A percentile compares a stretch with the other conserved stretches of the same genome.
These are phyloP conservation scores for Rutstroemia sydowiana DNA, from an alignment of 2,329 filamentous ascomycete species.

Conservation along the genomic window DNA sequence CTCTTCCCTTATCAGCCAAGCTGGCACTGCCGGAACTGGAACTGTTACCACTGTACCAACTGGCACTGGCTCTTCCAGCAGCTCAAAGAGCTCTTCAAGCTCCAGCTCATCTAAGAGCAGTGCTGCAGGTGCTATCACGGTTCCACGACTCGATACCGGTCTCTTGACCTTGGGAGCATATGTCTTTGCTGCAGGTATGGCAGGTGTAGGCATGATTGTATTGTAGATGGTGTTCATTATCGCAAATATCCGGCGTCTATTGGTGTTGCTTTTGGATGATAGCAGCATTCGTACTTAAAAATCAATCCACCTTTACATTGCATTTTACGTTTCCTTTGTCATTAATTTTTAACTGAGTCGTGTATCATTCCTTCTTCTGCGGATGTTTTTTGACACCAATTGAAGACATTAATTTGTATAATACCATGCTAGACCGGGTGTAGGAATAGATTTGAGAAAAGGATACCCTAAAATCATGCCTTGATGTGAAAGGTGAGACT, in stretches of 20 bases:
- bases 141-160: constrained; percentile 39
- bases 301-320: background rate
- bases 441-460: background rate
- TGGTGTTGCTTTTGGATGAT: constrained; percentile 1
- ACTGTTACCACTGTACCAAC: constrained; percentile 43
- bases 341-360: background rate
- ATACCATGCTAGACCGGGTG: constrained; percentile 1
- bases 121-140: constrained; percentile 36
- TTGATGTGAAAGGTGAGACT: background rate
- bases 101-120: constrained; percentile 16
- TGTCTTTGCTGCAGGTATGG: constrained; percentile 40
- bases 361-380: background rate
- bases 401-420: constrained; percentile 9
- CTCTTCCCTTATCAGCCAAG: constrained; percentile 50
- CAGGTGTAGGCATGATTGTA: constrained; percentile 47
- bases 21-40: constrained; percentile 53
- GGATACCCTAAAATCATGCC: background rate
- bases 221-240: constrained; percentile 35
- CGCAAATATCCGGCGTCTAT: background rate
- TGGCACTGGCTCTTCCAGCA: constrained; percentile 27
- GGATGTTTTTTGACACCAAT: background rate
- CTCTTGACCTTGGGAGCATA: constrained; percentile 42
- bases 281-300: background rate
- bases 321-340: background rate
- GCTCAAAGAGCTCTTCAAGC: constrained; percentile 19